Percentiles rank a stretch among this genome's conserved stretches.
These are phyloP conservation scores for Elaeis oleifera DNA, from an alignment of 202 grass and related monocot genomes.

Conservation along the genomic window DNA sequence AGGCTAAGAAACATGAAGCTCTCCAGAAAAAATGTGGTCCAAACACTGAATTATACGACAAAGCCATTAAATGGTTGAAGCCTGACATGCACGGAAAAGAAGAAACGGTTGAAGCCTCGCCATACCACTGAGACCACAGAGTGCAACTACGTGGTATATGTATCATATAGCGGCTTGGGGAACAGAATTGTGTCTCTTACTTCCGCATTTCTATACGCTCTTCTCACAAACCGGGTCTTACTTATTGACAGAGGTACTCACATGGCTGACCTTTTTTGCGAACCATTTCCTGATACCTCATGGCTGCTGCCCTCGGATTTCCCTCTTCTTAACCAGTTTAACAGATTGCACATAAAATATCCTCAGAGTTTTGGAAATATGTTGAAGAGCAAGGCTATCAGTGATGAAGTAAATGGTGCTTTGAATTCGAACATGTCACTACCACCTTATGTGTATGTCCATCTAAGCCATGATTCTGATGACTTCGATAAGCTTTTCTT, in stretches of 20 bases:
- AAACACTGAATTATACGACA: no score
- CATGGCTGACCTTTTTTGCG: no score
- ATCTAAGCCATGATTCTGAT: slow-evolving; percentile 37
- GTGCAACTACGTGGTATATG: no score
- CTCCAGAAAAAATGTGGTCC: no score
- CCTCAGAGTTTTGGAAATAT: slow-evolving; percentile 36
- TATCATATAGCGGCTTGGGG: no score
- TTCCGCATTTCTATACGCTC: background rate
- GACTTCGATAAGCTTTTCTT: background rate
- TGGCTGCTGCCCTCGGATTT: slow-evolving; percentile 35
- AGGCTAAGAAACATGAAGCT: no score
- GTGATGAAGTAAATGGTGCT: background rate
- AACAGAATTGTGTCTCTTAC: no score
- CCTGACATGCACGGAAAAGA: no score
- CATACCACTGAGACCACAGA: no score
- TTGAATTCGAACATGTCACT: background rate
- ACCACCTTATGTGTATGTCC: slow-evolving; percentile 42
- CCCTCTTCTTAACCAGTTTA: slow-evolving; percentile 31
- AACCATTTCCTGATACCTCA: no score
- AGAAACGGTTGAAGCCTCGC: no score
- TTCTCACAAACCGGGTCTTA: slow-evolving; percentile 44
- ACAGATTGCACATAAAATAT: slow-evolving; percentile 11
- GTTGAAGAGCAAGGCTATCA: slow-evolving; percentile 22
- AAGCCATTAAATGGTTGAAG: no score
- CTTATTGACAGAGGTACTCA: slow-evolving; percentile 33